Evolutionary conservation across 345 rosid species (phyloP), one percentile per base, ranked within the genome.

Genomic region (Bruguiera parviflora): DNA sequence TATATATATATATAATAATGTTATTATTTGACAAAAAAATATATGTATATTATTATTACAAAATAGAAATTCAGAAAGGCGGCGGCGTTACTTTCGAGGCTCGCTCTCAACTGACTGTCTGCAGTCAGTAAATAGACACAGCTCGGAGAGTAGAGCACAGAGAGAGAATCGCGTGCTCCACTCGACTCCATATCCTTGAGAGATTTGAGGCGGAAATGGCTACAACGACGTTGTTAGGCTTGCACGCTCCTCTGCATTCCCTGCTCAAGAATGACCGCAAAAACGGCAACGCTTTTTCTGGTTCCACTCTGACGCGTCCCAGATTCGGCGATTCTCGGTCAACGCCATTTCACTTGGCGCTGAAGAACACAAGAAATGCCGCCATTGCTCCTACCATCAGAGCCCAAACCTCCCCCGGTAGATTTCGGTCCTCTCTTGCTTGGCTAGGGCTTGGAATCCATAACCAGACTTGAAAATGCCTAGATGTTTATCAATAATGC

Each of bases 351-450:
- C 64, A 47, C 69, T 64, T 72, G 66, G 61, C 71, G 53, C 11
- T 77, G 0, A 79, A 73, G 66, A 39, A 70, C 71, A 13, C 78
- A 24, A 76, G 68, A 66, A 71, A 65, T 53, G 64, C 80, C 27
- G 80, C 79, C n/a, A 22, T 66, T 72, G 9, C 78, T 46, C 87
- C 84, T 66, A 37, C 75, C 21, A 67, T 88, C 61, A 83, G 86
- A 77, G 90, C 92, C 16, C 85, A 84, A 75, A 73, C 71, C 78
- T 72, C 83, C 68, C 79, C 81, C 24, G 88, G 96, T 89, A 86
- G 62, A 61, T 4, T 1, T 58, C 5, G 3, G 2, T 27, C 49
- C 22, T 7, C 15, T 0, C 31, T 22, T 52, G 25, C 35, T 60
- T 43, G 20, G 2, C 10, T 6, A 1, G 24, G 20, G 16, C 11